These are phyloP conservation scores for Pharus latifolius DNA, from an alignment of 176 grass and related monocot genomes.

Conservation along the genomic window DNA sequence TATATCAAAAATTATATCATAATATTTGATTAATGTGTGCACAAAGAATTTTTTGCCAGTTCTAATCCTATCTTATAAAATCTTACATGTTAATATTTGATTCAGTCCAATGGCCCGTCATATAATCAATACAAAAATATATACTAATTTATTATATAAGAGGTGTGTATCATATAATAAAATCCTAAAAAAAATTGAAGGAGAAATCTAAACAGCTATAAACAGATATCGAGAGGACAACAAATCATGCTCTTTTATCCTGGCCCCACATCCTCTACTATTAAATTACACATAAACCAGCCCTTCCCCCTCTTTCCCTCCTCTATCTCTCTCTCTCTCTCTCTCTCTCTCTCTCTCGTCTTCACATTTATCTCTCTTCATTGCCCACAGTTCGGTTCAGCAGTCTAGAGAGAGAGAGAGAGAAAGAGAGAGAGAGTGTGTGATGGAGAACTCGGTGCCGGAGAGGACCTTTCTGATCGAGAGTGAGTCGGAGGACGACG, in stretches of 20 bases:
- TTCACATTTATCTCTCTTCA: conserved; percentile 29
- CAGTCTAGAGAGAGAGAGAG: too few relatives aligned
- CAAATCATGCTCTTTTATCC: neutral
- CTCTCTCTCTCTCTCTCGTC: conserved; percentile 28
- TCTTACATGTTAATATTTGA: too few relatives aligned
- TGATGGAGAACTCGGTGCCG: conserved; percentile 60
- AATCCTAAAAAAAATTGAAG: neutral
- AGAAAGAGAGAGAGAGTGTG: neutral
- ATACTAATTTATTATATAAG: too few relatives aligned
- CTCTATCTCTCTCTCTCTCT: too few relatives aligned
- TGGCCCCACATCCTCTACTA: neutral
- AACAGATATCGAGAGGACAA: neutral
- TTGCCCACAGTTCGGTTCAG: too few relatives aligned
- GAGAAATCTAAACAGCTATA: neutral
- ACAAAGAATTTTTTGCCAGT: too few relatives aligned
- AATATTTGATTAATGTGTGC: too few relatives aligned
- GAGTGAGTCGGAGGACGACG: conserved; percentile 36
- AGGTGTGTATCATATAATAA: too few relatives aligned
- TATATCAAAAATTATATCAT: too few relatives aligned
- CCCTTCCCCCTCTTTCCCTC: neutral
- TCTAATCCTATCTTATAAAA: too few relatives aligned
- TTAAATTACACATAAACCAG: neutral
- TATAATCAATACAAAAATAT: too few relatives aligned
- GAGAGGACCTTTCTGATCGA: conserved; percentile 66
- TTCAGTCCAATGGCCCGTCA: too few relatives aligned